A percentile compares a stretch with the other conserved stretches of the same genome.
Evolutionary conservation across 148 eudicot genomes (phyloP).

Genomic region (Diospyros lotus): DNA sequence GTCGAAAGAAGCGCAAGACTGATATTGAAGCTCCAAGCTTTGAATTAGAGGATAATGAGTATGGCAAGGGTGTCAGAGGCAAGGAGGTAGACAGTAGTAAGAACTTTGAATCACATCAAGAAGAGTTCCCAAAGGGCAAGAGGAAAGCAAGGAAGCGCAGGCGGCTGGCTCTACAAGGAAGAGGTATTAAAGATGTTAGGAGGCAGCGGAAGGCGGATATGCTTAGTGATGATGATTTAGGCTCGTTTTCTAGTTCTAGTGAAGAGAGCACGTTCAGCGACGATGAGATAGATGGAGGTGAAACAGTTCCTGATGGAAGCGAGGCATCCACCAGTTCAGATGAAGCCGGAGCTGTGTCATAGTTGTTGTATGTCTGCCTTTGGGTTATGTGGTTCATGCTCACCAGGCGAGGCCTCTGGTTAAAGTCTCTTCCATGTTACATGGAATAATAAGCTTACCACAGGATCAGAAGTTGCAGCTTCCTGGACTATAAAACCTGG

Average conservation of each 20-base stretch:
- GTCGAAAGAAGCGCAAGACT: conserved; percentile 73
- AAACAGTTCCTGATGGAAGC: conserved; percentile 30
- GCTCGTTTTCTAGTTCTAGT: conserved; percentile 54
- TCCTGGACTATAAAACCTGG: no score
- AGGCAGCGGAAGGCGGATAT: conserved; percentile 48
- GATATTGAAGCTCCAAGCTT: conserved; percentile 54
- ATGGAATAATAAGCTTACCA: no score
- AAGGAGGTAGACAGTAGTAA: conserved; percentile 52
- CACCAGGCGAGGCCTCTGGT: no score
- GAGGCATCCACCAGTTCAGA: conserved; percentile 72
- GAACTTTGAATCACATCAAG: conserved; percentile 55
- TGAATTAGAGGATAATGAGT: conserved; percentile 66
- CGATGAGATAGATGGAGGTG: conserved; percentile 63
- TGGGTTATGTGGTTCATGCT: not conserved
- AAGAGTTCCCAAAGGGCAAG: conserved; percentile 81
- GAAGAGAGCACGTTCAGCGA: conserved; percentile 60
- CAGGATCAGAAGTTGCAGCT: no score
- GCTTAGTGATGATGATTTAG: conserved; percentile 51
- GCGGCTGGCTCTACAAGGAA: conserved; percentile 59
- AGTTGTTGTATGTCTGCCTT: not conserved
- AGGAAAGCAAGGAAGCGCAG: conserved; percentile 72
- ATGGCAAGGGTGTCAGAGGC: conserved; percentile 29
- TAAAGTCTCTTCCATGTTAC: no score
- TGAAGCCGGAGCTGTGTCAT: conserved; percentile 28
- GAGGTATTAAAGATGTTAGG: conserved; percentile 54